Conservation (phyloP, 163 green algal species). For the Chlamydomonas reinhardtii region DNA sequence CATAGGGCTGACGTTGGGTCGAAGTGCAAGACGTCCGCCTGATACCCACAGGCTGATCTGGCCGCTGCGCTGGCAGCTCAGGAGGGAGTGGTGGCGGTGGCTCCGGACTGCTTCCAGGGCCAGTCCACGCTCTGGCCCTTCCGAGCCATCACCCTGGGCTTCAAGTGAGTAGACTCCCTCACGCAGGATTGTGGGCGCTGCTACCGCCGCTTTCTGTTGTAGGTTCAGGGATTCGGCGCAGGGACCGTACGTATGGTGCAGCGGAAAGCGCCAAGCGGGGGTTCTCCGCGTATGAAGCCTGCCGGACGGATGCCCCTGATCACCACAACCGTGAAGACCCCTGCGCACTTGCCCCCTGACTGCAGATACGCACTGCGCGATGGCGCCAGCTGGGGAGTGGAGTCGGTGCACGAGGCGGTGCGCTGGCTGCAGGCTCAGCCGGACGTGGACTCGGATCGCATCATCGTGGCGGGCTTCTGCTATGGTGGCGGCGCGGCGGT, state of each 20-base stretch:
- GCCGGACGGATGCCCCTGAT: too few species aligned
- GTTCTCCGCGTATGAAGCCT: too few species aligned
- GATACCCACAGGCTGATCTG: neutral
- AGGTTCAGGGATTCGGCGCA: too few species aligned
- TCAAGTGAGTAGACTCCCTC: neutral
- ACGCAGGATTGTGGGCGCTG: too few species aligned
- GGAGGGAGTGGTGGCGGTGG: conserved; percentile 42
- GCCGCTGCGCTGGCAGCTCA: conserved; percentile 2
- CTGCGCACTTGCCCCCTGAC: too few species aligned
- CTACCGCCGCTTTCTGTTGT: too few species aligned
- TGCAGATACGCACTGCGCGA: conserved; percentile 6
- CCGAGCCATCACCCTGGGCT: conserved; percentile 34
- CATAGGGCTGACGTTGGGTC: too few species aligned
- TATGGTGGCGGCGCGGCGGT: conserved; percentile 33
- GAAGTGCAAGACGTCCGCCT: too few species aligned
- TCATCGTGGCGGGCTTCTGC: conserved; percentile 42
- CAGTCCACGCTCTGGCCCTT: conserved; percentile 38
- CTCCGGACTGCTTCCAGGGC: conserved; percentile 34
- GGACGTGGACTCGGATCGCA: conserved; percentile 22
- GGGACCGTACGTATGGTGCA: too few species aligned
- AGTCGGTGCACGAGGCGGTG: conserved; percentile 33
- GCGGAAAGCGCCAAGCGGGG: too few species aligned
- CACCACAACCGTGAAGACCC: too few species aligned
- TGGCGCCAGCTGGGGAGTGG: conserved; percentile 34
- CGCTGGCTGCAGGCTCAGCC: conserved; percentile 40